Evolutionary conservation across 192 early-diverging fungal genomes (phyloP).

Genomic region (Coemansia erecta): DNA sequence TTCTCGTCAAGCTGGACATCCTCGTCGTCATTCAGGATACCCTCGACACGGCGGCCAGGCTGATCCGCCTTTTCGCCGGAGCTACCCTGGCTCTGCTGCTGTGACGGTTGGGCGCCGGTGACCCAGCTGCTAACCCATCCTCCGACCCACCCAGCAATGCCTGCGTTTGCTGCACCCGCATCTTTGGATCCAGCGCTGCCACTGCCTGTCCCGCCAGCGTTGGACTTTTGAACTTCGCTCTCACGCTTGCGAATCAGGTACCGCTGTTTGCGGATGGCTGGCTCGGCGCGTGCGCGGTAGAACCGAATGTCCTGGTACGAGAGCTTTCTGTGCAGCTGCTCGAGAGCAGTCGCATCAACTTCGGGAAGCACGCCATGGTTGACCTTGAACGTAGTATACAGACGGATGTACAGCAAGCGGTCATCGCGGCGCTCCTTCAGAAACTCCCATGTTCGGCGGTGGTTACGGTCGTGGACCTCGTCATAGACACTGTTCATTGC

Average conservation of each 20-base stretch:
- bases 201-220: neutral
- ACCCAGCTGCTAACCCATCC: constrained; percentile 53
- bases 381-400: constrained; percentile 63
- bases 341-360: constrained; percentile 55
- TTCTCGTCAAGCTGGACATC: constrained; percentile 67
- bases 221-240: constrained; percentile 18
- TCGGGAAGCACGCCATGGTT: constrained; percentile 44
- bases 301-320: constrained; percentile 88
- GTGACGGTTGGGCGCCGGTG: constrained; percentile 14
- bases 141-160: constrained; percentile 52
- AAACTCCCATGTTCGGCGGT: constrained; percentile 82
- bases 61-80: neutral
- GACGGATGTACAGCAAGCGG: constrained; percentile 70
- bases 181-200: constrained; percentile 3
- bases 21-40: constrained; percentile 4
- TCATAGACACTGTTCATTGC: constrained; percentile 72
- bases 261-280: constrained; percentile 70
- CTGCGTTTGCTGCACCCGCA: constrained; percentile 9
- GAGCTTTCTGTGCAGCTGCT: constrained; percentile 70
- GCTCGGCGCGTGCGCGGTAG: constrained; percentile 76
- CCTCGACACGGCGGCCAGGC: neutral
- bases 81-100: neutral
- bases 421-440: constrained; percentile 79
- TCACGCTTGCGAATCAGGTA: constrained; percentile 55
- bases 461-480: constrained; percentile 85